These are phyloP conservation scores for Aspergillus pseudoterreus DNA, from an alignment of 2,329 filamentous ascomycete species.

Conservation along the genomic window DNA sequence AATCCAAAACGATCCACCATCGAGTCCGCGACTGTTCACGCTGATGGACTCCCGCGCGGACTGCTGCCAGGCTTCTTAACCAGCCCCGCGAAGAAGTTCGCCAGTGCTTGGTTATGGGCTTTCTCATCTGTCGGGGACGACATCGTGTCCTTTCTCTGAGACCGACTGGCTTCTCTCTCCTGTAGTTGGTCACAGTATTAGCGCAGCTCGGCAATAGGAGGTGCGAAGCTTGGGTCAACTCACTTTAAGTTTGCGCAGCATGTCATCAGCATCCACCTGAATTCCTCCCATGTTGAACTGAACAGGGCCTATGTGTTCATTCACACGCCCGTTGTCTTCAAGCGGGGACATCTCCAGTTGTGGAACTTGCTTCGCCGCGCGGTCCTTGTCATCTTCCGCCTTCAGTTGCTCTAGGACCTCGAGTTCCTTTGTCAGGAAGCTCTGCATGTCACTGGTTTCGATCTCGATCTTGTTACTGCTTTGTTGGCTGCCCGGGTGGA, in stretches of 20 bases:
- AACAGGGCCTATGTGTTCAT: constrained; percentile 86
- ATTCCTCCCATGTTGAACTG: constrained; percentile 99
- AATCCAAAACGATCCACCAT: constrained; percentile 8
- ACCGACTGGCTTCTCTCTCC: constrained; percentile 44
- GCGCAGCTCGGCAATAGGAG: constrained; percentile 1
- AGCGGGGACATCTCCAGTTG: constrained; percentile 34
- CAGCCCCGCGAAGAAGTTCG: constrained; percentile 58
- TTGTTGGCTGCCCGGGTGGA: constrained; percentile 45
- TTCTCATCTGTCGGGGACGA: constrained; percentile 42
- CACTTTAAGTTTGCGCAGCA: constrained; percentile 83
- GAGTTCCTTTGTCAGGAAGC: constrained; percentile 71
- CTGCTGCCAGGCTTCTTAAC: constrained; percentile 49
- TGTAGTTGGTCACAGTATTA: constrained; percentile 18
- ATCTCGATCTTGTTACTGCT: constrained; percentile 52
- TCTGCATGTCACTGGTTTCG: constrained; percentile 69
- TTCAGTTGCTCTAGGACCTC: constrained; percentile 67
- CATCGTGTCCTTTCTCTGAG: constrained; percentile 32
- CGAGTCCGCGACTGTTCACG: constrained; percentile 12
- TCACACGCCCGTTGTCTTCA: constrained; percentile 46
- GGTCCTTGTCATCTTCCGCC: constrained; percentile 51
- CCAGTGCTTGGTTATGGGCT: constrained; percentile 57
- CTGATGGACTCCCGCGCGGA: constrained; percentile 36
- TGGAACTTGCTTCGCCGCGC: constrained; percentile 30
- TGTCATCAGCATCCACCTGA: constrained; percentile 90
- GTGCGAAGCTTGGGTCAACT: constrained; percentile 14